phyloP scores from a whole-genome alignment of 108 stramenopile species.

The Discostella pseudostelligera region DNA sequence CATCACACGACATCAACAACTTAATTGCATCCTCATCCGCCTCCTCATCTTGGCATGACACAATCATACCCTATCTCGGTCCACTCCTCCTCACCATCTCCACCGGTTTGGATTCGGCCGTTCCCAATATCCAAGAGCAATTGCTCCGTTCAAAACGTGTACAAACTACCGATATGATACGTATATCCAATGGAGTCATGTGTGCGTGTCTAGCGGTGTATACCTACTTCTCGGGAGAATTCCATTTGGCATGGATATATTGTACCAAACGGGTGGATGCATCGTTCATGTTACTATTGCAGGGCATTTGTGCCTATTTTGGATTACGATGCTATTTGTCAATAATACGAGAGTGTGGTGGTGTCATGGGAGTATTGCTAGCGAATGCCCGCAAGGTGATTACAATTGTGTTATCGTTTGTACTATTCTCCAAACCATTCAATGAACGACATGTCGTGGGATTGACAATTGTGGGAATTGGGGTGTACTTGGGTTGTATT shows the following conservation, averaged over 20 bases:
- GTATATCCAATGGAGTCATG: constrained; percentile 35
- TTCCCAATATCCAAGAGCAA: constrained; percentile 47
- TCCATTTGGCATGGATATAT: constrained; percentile 20
- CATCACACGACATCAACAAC: no score
- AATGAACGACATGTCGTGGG: constrained; percentile 29
- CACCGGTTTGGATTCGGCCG: constrained; percentile 33
- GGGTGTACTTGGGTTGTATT: constrained; percentile 38
- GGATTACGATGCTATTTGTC: constrained; percentile 40
- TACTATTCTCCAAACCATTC: constrained; percentile 47
- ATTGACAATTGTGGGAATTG: constrained; percentile 29
- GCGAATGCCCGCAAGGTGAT: constrained; percentile 46
- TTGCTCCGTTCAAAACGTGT: constrained; percentile 34
- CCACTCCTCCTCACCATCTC: constrained; percentile 30
- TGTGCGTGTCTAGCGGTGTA: constrained; percentile 33
- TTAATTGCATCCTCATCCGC: not conserved
- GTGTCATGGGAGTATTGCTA: constrained; percentile 36
- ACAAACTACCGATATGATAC: constrained; percentile 36
- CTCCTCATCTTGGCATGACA: not conserved
- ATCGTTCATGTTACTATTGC: constrained; percentile 11
- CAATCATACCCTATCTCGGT: constrained; percentile 18
- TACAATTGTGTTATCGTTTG: constrained; percentile 37
- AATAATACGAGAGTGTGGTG: constrained; percentile 42
- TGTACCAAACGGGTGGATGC: constrained; percentile 22
- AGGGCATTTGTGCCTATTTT: constrained; percentile 37
- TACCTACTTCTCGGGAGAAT: constrained; percentile 29